Evolutionary conservation across 345 rosid genomes (phyloP).

Genomic region (Salix brachista): DNA sequence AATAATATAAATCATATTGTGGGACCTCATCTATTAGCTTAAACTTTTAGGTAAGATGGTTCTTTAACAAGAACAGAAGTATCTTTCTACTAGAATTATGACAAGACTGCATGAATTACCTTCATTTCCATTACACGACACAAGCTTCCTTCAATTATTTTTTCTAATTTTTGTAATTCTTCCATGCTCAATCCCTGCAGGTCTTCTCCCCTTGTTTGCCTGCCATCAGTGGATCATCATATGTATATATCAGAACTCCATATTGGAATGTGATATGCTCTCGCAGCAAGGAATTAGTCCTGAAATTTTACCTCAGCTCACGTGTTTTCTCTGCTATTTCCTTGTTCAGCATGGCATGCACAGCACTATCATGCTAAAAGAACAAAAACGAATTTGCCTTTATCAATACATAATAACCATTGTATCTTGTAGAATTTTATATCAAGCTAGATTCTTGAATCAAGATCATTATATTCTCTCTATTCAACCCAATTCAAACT

Average conservation of each 20-base stretch:
- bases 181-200: conserved; percentile 26
- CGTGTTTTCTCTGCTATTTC: conserved; percentile 34
- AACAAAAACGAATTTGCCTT: neutral
- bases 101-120: conserved; percentile 12
- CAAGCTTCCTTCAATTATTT: conserved; percentile 19
- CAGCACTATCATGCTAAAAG: conserved; percentile 25
- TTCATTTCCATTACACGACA: conserved; percentile 18
- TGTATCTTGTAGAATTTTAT: neutral
- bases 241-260: neutral
- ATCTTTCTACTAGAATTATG: neutral
- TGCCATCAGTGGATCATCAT: neutral
- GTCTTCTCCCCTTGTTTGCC: conserved; percentile 36
- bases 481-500: neutral
- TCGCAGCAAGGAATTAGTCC: neutral
- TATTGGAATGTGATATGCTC: neutral
- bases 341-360: conserved; percentile 20
- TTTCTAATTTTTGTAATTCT: conserved; percentile 23
- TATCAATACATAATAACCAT: neutral
- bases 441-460: neutral
- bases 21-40: too few relatives aligned
- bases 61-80: too few relatives aligned
- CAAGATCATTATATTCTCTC: too few relatives aligned
- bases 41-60: too few relatives aligned
- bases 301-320: conserved; percentile 34
- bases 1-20: too few relatives aligned